phyloP scores from a whole-genome alignment of 169 alveolate genomes.

The Perkinsus chesapeaki region DNA sequence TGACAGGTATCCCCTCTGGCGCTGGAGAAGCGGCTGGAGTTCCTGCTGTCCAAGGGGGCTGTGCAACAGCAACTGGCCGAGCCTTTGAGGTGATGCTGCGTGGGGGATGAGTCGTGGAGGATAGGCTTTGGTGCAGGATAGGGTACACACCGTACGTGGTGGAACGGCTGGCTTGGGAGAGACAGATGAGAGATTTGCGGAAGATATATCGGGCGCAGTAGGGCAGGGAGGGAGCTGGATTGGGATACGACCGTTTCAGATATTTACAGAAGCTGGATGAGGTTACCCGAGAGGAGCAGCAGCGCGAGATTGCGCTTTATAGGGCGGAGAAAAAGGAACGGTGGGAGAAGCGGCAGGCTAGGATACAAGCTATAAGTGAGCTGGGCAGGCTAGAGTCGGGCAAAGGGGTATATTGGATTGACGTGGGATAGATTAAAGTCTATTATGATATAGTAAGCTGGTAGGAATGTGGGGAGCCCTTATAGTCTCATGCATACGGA shows the following conservation, averaged over 20 bases:
- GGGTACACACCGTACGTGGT: conserved; percentile 6
- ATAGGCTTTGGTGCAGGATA: background rate
- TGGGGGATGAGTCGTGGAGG: background rate
- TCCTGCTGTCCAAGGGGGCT: conserved; percentile 48
- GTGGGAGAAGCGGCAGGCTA: background rate
- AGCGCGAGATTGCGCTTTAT: background rate
- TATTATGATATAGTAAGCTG: too few species aligned
- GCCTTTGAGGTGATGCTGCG: conserved; percentile 45
- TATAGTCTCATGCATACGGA: too few species aligned
- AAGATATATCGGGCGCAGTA: conserved; percentile 10
- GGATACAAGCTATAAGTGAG: background rate
- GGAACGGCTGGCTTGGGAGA: conserved; percentile 8
- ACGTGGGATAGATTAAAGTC: too few species aligned
- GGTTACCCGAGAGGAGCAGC: conserved; percentile 1
- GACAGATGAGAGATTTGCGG: conserved; percentile 8
- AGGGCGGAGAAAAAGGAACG: background rate
- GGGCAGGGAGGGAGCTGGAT: background rate
- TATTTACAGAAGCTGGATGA: conserved; percentile 5
- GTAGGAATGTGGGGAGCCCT: too few species aligned
- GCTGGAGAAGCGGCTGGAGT: conserved; percentile 55
- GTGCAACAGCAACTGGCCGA: conserved; percentile 56
- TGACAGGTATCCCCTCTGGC: conserved; percentile 46
- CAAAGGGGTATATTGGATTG: too few species aligned
- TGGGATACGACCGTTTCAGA: background rate
- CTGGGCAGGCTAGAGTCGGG: too few species aligned